Evolutionary conservation across 2,329 filamentous ascomycete genomes (phyloP), one percentile per base, ranked within the genome.

Genomic region (Thelonectria blattea): DNA sequence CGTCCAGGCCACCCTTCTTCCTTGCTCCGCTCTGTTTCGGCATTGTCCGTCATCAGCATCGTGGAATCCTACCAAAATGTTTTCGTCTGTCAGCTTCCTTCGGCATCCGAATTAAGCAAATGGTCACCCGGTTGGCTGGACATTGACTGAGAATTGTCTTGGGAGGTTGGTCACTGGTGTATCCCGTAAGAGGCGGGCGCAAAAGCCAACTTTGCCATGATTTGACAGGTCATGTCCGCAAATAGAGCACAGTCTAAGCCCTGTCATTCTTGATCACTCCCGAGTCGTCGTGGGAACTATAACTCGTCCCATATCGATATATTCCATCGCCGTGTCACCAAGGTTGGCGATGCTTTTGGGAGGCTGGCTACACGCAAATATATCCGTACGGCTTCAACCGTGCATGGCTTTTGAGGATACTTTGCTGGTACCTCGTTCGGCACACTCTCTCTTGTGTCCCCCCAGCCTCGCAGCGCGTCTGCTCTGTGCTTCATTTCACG

Each of bases 201-300:
- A 32, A 52, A 58, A n/a, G n/a, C n/a, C n/a, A n/a, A n/a, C n/a
- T n/a, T n/a, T n/a, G 42, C 56, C 49, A 42, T 17, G 49, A 58
- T 58, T n/a, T 30, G 43, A 43, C 42, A 47, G 20, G 45, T 17
- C 20, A 32, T 42, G 15, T 5, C 32, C 42, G 27, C 5, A 12
- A 15, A 41, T 18, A 15, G 18, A 34, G 27, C 41, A 32, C 46
- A 17, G 47, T 24, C 22, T 24, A 24, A 24, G 22, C 22, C 22
- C 22, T 30, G 24, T 32, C 52, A 52, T 55, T 47, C 52, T 55
- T 48, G n/a, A 30, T 47, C 50, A 46, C 34, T 10, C n/a, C n/a
- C n/a, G n/a, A n/a, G n/a, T n/a, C 9, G 8, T 52, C 34, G 34
- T 34, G 18, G 20, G 39, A 17, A 55, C 43, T 32, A 22, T n/a